A percentile compares a stretch with the other conserved stretches of the same genome.
These are phyloP conservation scores for Clonostachys rhizophaga DNA, from an alignment of 2,329 filamentous ascomycete genomes.

Conservation along the genomic window DNA sequence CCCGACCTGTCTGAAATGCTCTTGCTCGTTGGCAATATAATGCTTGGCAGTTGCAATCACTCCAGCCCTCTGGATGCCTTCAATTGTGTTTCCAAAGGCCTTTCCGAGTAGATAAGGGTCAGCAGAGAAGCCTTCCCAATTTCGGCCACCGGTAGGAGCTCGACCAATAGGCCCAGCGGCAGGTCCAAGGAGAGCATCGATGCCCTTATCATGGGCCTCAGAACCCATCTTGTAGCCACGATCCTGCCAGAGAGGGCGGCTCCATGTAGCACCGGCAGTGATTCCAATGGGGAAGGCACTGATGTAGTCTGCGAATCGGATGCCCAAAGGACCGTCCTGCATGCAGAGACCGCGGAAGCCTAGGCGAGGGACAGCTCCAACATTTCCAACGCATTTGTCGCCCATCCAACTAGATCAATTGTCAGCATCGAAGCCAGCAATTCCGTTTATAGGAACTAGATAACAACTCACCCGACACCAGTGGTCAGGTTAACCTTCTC, in stretches of 20 bases:
- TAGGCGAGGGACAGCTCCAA: constrained; percentile 64
- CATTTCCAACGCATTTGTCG: constrained; percentile 74
- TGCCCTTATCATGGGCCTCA: constrained; percentile 71
- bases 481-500: constrained; percentile 97
- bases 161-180: constrained; percentile 42
- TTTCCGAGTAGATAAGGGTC: constrained; percentile 73
- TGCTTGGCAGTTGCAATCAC: constrained; percentile 83
- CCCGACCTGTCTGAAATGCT: constrained; percentile 64
- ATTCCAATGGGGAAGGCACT: constrained; percentile 78
- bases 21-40: constrained; percentile 71
- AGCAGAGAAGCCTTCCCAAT: constrained; percentile 66
- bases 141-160: constrained; percentile 38
- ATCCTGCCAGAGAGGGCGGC: constrained; percentile 59
- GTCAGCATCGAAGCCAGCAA: constrained; percentile 14
- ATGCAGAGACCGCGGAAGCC: constrained; percentile 73
- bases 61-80: constrained; percentile 77
- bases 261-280: constrained; percentile 80
- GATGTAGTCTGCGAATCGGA: constrained; percentile 73
- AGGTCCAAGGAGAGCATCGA: constrained; percentile 63
- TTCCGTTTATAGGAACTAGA: neutral
- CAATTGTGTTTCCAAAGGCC: constrained; percentile 66
- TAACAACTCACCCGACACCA: constrained; percentile 65
- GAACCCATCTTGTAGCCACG: constrained; percentile 41
- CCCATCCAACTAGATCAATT: constrained; percentile 29
- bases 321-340: constrained; percentile 79